Evolutionary conservation across 73 alveolate species (phyloP), one percentile per base, ranked within the genome.

Genomic region (Tetrahymena elliotti): DNA sequence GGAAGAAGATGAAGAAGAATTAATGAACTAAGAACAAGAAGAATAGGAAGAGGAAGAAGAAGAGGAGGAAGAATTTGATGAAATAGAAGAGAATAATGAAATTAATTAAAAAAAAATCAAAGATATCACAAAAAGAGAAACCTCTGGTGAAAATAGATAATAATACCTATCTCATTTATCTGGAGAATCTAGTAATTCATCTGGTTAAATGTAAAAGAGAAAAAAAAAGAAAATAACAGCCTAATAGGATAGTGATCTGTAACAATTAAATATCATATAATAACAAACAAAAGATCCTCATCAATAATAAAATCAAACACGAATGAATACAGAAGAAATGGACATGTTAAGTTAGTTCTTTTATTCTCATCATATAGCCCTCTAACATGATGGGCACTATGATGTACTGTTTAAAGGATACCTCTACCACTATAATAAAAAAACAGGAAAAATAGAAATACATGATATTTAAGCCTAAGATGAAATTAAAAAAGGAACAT

Each of bases 351-450:
- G 54, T 11, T 93, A 83, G 33, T 94, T 94, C 95, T 94, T 94
- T 88, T 83, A 94, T 37, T 41, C 84, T 37, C 83, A 41, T 33
- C 96, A 94, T 88, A 94, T 94, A 1, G 40, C 93, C 20, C 40
- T 94, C 7, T 68, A 84, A 18, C 96, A 94, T n/a, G 47, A 94
- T 47, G 93, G 93, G 31, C 96, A 94, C 39, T 88, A 84, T 12
- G 96, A 94, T 88, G 83, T 94, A 7, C 41, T 94, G 8, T 94
- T 94, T 36, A 94, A 94, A 52, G 96, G 96, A 31, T 47, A 94
- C 33, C 38, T 94, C 35, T 94, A 94, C 37, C 83, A 84, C 33
- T 94, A 94, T 52, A 88, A 94, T 92, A 94, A 94, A 94, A 94
- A 94, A 35, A 94, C 93, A 52, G 95, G 94, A 41, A 94, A 94